phyloP scores from a whole-genome alignment of 2,329 filamentous ascomycete genomes.

The Dactylella cylindrospora region DNA sequence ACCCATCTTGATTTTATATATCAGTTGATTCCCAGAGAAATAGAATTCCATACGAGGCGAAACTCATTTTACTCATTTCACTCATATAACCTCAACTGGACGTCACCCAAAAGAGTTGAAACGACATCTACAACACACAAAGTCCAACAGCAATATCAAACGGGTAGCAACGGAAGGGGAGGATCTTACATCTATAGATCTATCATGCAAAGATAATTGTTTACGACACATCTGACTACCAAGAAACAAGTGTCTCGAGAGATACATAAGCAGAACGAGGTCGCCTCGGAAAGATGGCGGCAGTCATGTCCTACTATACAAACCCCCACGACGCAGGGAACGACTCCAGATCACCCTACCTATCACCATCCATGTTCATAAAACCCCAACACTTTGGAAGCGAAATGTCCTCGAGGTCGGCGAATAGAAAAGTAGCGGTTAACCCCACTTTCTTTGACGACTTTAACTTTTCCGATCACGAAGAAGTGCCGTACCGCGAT shows the following conservation, averaged over 20 bases:
- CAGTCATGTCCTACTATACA: conserved; percentile 38
- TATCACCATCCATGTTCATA: conserved; percentile 16
- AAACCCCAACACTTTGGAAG: conserved; percentile 4
- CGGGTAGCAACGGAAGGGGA: not conserved
- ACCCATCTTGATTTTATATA: too few species aligned
- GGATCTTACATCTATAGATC: too few species aligned
- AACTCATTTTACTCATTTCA: too few species aligned
- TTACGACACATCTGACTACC: too few species aligned
- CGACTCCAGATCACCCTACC: conserved; percentile 16
- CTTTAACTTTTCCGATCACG: conserved; percentile 18
- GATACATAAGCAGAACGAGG: too few species aligned
- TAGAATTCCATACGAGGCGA: too few species aligned
- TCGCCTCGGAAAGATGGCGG: conserved; percentile 21
- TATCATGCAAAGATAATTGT: conserved; percentile 9
- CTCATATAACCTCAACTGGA: too few species aligned
- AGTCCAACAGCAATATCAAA: not conserved
- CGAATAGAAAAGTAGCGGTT: conserved; percentile 27
- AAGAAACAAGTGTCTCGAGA: too few species aligned
- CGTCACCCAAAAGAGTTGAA: conserved; percentile 6
- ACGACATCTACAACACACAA: conserved; percentile 15
- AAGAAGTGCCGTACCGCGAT: conserved; percentile 17
- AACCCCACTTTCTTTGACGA: conserved; percentile 41
- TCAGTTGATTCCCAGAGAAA: too few species aligned
- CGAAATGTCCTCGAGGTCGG: conserved; percentile 9
- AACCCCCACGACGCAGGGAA: conserved; percentile 15